Evolutionary conservation across 352 stramenopile genomes (phyloP).

Genomic region (Globisporangium acanthophoron): DNA sequence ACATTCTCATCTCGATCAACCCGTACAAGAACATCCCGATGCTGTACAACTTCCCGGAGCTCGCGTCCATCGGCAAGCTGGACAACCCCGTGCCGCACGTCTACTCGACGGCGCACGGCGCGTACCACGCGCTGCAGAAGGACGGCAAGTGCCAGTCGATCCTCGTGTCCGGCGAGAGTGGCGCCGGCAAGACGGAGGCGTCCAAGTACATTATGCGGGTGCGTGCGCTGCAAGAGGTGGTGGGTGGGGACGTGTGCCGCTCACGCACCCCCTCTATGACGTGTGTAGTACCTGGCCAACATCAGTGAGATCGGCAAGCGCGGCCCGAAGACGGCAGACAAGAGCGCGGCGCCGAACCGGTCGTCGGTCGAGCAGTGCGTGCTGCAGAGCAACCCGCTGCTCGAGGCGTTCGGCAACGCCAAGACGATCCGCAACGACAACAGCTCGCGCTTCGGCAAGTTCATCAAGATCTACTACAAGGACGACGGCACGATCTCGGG

Average conservation of each 20-base stretch:
- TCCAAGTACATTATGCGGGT: slow-evolving; percentile 92
- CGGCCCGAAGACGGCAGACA: slow-evolving; percentile 51
- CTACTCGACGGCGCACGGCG: slow-evolving; percentile 79
- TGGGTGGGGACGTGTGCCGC: not conserved
- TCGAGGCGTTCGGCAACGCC: slow-evolving; percentile 91
- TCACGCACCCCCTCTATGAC: not conserved
- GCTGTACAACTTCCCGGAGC: slow-evolving; percentile 88
- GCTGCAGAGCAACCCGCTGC: slow-evolving; percentile 89
- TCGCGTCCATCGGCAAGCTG: slow-evolving; percentile 83
- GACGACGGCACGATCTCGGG: slow-evolving; percentile 86
- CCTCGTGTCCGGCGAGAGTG: slow-evolving; percentile 82
- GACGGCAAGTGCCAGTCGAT: slow-evolving; percentile 84
- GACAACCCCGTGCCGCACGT: slow-evolving; percentile 85
- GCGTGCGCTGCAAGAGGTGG: slow-evolving; percentile 1
- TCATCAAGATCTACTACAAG: slow-evolving; percentile 95
- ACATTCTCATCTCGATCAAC: slow-evolving; percentile 96
- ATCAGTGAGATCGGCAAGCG: slow-evolving; percentile 88
- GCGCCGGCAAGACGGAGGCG: slow-evolving; percentile 85
- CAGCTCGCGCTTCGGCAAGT: slow-evolving; percentile 95
- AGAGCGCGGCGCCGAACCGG: slow-evolving; percentile 52
- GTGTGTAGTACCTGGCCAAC: slow-evolving; percentile 75
- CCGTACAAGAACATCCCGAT: slow-evolving; percentile 94
- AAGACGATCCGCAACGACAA: slow-evolving; percentile 96
- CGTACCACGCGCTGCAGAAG: slow-evolving; percentile 74
- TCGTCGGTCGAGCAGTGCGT: slow-evolving; percentile 89